Conservation (phyloP, 352 stramenopile species). For the Phytophthora hybrid region DNA sequence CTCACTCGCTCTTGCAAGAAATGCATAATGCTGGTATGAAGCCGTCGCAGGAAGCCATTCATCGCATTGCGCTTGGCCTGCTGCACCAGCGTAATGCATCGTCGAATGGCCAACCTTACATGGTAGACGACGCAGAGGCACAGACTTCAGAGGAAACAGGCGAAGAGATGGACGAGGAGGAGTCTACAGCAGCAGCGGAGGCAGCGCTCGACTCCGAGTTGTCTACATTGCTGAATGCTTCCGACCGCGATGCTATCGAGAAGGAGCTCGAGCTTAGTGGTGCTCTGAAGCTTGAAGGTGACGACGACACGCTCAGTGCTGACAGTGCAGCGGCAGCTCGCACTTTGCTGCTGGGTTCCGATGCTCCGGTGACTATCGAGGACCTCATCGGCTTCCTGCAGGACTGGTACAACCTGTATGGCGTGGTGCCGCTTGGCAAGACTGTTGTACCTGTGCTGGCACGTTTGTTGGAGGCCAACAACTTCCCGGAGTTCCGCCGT, state of each 20-base stretch:
- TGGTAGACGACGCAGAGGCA: constrained; percentile 14
- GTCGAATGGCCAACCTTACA: background rate
- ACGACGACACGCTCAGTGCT: constrained; percentile 43
- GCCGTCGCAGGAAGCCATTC: constrained; percentile 72
- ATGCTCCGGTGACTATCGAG: constrained; percentile 54
- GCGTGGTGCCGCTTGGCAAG: constrained; percentile 72
- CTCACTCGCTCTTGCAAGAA: constrained; percentile 75
- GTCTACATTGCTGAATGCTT: constrained; percentile 43
- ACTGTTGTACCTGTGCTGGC: constrained; percentile 80
- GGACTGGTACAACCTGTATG: constrained; percentile 88
- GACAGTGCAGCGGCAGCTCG: constrained; percentile 27
- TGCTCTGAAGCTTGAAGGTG: constrained; percentile 52
- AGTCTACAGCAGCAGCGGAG: constrained; percentile 18
- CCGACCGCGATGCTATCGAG: constrained; percentile 58
- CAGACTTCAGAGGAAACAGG: constrained; percentile 23
- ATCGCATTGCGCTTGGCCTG: constrained; percentile 72
- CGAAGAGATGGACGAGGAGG: constrained; percentile 17
- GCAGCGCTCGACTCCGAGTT: constrained; percentile 46
- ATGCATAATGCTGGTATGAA: constrained; percentile 83
- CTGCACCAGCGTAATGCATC: constrained; percentile 53
- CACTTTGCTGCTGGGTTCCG: constrained; percentile 42
- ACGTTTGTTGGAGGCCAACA: constrained; percentile 55
- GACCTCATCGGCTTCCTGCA: constrained; percentile 84
- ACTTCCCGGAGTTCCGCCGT: constrained; percentile 69
- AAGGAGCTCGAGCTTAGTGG: constrained; percentile 49